Conservation (phyloP, 352 stramenopile species). For the Phytophthora melonis region DNA sequence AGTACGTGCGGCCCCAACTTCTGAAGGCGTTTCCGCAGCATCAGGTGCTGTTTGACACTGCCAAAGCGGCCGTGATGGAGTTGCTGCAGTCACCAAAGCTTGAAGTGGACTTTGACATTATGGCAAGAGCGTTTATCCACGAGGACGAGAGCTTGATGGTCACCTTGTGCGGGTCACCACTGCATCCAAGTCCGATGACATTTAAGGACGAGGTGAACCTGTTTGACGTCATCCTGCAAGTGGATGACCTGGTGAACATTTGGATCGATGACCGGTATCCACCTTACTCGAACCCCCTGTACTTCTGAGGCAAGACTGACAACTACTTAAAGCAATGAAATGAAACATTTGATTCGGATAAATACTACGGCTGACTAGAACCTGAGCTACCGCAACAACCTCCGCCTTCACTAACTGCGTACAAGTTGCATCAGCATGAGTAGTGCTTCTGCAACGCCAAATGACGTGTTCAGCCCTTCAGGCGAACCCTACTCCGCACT, state of each 20-base stretch:
- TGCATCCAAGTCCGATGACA: slow-evolving; percentile 61
- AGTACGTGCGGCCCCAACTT: slow-evolving; percentile 51
- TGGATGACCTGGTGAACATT: slow-evolving; percentile 77
- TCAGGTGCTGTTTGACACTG: slow-evolving; percentile 63
- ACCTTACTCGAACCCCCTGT: slow-evolving; percentile 74
- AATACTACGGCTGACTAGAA: slow-evolving; percentile 28
- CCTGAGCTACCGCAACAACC: slow-evolving; percentile 4
- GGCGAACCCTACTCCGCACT: slow-evolving; percentile 29
- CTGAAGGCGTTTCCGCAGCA: slow-evolving; percentile 63
- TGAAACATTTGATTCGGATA: slow-evolving; percentile 27
- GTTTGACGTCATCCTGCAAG: slow-evolving; percentile 67
- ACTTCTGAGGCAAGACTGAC: slow-evolving; percentile 52
- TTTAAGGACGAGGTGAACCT: slow-evolving; percentile 71
- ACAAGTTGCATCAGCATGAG: slow-evolving; percentile 22
- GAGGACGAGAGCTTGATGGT: slow-evolving; percentile 61
- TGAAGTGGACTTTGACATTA: slow-evolving; percentile 66
- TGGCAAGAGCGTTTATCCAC: slow-evolving; percentile 71
- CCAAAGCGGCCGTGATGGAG: slow-evolving; percentile 49
- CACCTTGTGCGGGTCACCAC: slow-evolving; percentile 57
- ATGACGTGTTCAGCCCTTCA: slow-evolving; percentile 25
- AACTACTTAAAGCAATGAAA: slow-evolving; percentile 8
- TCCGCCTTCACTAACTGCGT: slow-evolving; percentile 14
- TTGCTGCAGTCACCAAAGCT: slow-evolving; percentile 57
- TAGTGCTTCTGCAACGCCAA: slow-evolving; percentile 17
- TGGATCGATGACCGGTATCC: slow-evolving; percentile 81